Evolutionary conservation across 768 basidiomycete species (phyloP).

Genomic region (Glaciozyma martinii): DNA sequence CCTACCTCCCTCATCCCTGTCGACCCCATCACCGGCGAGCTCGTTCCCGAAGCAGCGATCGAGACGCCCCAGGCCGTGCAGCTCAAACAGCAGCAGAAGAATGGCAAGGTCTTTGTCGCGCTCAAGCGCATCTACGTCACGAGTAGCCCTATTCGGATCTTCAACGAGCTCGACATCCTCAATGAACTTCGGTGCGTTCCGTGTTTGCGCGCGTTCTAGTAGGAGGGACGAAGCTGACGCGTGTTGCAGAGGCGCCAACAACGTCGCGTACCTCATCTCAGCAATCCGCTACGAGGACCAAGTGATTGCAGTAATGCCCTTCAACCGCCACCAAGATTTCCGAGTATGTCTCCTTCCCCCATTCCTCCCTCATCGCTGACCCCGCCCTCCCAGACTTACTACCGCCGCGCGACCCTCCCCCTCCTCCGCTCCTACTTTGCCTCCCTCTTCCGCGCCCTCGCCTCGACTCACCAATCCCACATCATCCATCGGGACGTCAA

Average conservation of each 20-base stretch:
- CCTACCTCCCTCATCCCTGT: background rate
- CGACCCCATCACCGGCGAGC: background rate
- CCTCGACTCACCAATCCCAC: conserved; percentile 73
- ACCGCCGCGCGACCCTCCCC: conserved; percentile 58
- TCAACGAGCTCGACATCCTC: conserved; percentile 86
- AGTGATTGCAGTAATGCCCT: conserved; percentile 88
- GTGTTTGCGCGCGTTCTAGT: background rate
- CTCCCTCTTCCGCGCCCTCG: conserved; percentile 79
- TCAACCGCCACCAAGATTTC: conserved; percentile 85
- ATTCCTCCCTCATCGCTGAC: no score
- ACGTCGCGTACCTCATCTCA: conserved; percentile 86
- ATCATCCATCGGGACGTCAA: conserved; percentile 97
- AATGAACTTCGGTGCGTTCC: conserved; percentile 49
- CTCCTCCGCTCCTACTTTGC: conserved; percentile 79
- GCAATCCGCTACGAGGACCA: conserved; percentile 87
- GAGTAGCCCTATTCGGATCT: conserved; percentile 80
- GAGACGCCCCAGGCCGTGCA: background rate
- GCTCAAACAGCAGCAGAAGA: conserved; percentile 40
- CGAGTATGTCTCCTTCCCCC: conserved; percentile 51
- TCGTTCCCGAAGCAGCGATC: background rate
- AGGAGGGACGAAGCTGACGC: background rate
- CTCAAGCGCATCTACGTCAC: conserved; percentile 96
- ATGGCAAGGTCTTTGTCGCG: conserved; percentile 59
- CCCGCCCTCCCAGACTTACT: conserved; percentile 54
- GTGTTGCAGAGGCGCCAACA: conserved; percentile 60